Evolutionary conservation across 805 yeast species (phyloP).

Genomic region (Hanseniaspora opuntiae): DNA sequence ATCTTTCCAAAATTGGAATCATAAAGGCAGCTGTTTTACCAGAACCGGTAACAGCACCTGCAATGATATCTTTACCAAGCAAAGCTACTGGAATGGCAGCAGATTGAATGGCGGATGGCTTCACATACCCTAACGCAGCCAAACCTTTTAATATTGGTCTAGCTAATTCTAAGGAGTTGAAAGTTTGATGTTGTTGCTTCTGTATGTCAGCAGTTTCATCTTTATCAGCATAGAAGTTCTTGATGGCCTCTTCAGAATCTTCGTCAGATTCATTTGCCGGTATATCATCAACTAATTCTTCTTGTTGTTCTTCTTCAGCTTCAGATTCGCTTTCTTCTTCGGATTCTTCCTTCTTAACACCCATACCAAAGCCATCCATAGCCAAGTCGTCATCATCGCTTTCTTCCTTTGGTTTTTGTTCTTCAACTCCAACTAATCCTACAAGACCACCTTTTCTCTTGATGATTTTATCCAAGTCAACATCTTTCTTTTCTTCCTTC

Average conservation of each 20-base stretch:
- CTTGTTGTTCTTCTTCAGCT: conserved; percentile 16
- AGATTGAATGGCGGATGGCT: conserved; percentile 88
- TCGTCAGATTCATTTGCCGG: conserved; percentile 19
- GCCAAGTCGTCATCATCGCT: conserved; percentile 29
- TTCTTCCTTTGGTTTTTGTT: conserved; percentile 34
- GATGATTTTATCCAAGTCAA: conserved; percentile 77
- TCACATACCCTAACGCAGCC: conserved; percentile 63
- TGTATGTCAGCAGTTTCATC: conserved; percentile 43
- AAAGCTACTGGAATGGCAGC: conserved; percentile 88
- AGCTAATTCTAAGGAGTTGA: conserved; percentile 67
- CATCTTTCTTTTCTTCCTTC: conserved; percentile 34
- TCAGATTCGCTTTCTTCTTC: conserved; percentile 27
- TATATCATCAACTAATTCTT: conserved; percentile 14
- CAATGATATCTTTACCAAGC: conserved; percentile 89
- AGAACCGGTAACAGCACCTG: conserved; percentile 98
- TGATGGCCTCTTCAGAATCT: conserved; percentile 62
- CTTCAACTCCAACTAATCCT: conserved; percentile 35
- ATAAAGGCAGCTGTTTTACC: conserved; percentile 98
- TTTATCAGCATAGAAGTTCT: conserved; percentile 55
- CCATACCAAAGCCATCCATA: conserved; percentile 30
- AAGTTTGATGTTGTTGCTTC: conserved; percentile 43
- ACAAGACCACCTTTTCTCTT: conserved; percentile 71
- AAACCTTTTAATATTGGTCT: conserved; percentile 83
- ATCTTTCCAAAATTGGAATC: conserved; percentile 88
- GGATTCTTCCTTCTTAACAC: conserved; percentile 22